Evolutionary conservation across 345 rosid species (phyloP).

Genomic region (Gossypium longicalyx): DNA sequence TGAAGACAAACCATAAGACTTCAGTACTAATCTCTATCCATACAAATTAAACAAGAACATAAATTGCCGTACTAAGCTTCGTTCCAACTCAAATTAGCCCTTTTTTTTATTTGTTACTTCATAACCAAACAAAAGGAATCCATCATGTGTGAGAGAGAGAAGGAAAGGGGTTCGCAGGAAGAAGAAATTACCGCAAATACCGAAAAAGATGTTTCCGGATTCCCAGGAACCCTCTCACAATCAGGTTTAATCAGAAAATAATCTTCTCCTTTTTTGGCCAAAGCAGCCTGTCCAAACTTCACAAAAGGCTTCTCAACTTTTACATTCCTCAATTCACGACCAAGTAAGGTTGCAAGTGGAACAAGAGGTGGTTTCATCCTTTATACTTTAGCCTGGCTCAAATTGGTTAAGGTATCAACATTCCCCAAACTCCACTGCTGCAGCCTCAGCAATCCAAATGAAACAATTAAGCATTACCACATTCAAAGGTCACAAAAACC

Average conservation of each 20-base stretch:
- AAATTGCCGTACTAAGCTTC: not conserved
- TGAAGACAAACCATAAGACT: not conserved
- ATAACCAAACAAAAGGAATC: not conserved
- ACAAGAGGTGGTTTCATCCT: conserved; percentile 69
- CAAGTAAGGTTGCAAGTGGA: conserved; percentile 89
- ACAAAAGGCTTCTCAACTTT: conserved; percentile 81
- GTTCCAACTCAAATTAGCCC: not conserved
- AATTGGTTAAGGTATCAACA: conserved; percentile 49
- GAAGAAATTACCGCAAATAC: conserved; percentile 76
- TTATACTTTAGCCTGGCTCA: conserved; percentile 66
- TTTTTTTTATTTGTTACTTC: not conserved
- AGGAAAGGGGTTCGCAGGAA: not conserved
- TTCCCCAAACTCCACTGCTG: conserved; percentile 22
- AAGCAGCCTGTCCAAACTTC: conserved; percentile 93
- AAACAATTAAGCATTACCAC: not conserved
- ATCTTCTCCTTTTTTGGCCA: conserved; percentile 98
- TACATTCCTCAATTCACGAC: conserved; percentile 84
- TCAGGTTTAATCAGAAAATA: conserved; percentile 78
- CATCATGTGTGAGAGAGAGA: not conserved
- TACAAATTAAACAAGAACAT: not conserved
- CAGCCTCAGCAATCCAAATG: conserved; percentile 13
- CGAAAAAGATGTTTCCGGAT: conserved; percentile 76
- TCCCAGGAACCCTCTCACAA: conserved; percentile 75
- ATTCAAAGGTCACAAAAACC: not conserved
- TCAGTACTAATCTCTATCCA: not conserved